Conservation (phyloP, 1,284 basidiomycete species). For the Lignosus rhinocerotis region DNA sequence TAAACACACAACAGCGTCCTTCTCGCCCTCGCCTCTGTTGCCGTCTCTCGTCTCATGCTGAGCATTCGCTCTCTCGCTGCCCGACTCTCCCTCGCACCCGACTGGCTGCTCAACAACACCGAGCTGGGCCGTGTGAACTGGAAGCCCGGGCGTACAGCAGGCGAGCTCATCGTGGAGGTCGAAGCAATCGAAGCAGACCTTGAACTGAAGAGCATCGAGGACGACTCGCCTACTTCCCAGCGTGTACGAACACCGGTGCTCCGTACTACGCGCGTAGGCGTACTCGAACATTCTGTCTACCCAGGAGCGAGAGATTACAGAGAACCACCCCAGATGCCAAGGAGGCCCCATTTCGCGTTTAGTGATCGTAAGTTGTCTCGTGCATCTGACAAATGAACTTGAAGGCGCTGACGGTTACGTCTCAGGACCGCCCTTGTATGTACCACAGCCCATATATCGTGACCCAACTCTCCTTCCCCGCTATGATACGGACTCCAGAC, state of each 20-base stretch:
- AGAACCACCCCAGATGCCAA: conserved; percentile 10
- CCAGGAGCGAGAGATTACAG: conserved; percentile 21
- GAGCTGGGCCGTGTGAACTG: conserved; percentile 34
- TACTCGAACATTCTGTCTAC: conserved; percentile 19
- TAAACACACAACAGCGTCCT: conserved; percentile 20
- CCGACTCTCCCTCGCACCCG: conserved; percentile 27
- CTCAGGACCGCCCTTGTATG: background rate
- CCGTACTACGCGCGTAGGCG: conserved; percentile 21
- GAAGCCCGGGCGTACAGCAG: conserved; percentile 23
- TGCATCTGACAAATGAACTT: background rate
- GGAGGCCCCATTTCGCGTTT: conserved; percentile 5
- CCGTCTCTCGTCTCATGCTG: conserved; percentile 35
- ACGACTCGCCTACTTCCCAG: background rate
- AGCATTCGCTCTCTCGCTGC: conserved; percentile 34
- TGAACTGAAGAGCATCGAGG: conserved; percentile 13
- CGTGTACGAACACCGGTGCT: conserved; percentile 6
- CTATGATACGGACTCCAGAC: background rate
- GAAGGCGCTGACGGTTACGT: background rate
- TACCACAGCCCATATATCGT: background rate
- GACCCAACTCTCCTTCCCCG: background rate
- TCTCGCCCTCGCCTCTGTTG: conserved; percentile 26
- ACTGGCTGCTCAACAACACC: conserved; percentile 33
- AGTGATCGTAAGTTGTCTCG: background rate
- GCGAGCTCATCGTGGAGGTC: conserved; percentile 33
- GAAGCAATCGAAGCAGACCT: conserved; percentile 19